Percentiles rank a stretch among this genome's conserved stretches.
These are phyloP conservation scores for Parafenestella ontariensis DNA, from an alignment of 2,329 filamentous ascomycete species.

Conservation along the genomic window DNA sequence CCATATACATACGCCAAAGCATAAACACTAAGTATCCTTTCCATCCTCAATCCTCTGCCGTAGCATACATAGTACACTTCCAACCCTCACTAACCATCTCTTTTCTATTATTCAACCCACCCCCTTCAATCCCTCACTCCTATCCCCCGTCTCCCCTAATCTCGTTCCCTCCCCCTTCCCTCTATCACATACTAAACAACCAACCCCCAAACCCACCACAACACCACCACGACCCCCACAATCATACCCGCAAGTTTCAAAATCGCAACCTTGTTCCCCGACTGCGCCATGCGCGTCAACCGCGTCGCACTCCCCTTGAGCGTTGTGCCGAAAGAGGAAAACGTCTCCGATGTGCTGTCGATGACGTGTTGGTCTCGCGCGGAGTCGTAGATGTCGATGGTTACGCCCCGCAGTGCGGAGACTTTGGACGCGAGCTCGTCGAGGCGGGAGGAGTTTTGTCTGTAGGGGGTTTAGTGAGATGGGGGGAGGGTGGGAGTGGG, in stretches of 20 bases:
- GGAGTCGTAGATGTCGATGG: constrained; percentile 97
- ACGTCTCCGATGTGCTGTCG: constrained; percentile 91
- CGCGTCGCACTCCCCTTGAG: constrained; percentile 84
- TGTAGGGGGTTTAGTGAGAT: constrained; percentile 32
- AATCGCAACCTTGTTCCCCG: constrained; percentile 89
- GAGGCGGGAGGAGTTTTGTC: constrained; percentile 94
- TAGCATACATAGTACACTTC: not conserved
- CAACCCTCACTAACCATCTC: not conserved
- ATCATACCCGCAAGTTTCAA: constrained; percentile 88
- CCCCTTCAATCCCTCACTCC: not conserved
- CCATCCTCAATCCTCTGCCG: not conserved
- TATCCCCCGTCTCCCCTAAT: not conserved
- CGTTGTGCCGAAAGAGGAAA: constrained; percentile 82
- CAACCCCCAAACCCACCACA: constrained; percentile 73
- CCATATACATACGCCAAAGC: not conserved
- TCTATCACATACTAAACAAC: constrained; percentile 26
- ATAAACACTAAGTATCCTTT: not conserved
- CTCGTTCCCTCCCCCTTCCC: not conserved
- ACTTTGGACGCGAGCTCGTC: constrained; percentile 92
- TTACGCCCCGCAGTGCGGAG: constrained; percentile 88
- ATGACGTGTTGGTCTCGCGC: constrained; percentile 87
- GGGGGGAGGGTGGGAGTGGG: not conserved
- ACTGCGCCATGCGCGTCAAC: constrained; percentile 86
- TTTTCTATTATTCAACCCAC: not conserved
- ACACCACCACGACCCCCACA: constrained; percentile 71